phyloP scores from a whole-genome alignment of 495 filamentous ascomycete species.

The Penicillium argentinense region DNA sequence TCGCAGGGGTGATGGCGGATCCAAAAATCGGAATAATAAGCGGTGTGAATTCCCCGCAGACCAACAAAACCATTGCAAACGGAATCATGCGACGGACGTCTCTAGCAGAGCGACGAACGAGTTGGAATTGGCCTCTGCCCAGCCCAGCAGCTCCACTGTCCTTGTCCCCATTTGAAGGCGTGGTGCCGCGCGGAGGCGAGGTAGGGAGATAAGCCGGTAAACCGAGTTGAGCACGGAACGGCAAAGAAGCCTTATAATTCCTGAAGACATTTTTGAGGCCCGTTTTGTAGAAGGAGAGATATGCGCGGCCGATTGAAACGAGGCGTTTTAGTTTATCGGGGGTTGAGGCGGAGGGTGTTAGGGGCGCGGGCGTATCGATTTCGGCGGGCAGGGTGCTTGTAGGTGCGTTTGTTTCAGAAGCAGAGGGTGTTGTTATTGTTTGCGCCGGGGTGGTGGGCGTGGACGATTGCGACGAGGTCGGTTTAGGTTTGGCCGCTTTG shows the following conservation, averaged over 20 bases:
- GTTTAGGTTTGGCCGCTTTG: not conserved
- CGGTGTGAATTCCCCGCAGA: slow-evolving; percentile 85
- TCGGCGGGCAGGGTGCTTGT: slow-evolving; percentile 38
- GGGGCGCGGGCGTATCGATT: slow-evolving; percentile 25
- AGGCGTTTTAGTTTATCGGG: slow-evolving; percentile 37
- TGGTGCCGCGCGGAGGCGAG: slow-evolving; percentile 25
- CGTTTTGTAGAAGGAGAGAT: slow-evolving; percentile 78
- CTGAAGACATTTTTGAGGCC: slow-evolving; percentile 69
- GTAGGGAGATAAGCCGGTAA: slow-evolving; percentile 33
- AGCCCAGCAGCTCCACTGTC: slow-evolving; percentile 20
- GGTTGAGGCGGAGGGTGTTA: slow-evolving; percentile 18
- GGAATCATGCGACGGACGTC: slow-evolving; percentile 74
- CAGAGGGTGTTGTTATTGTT: slow-evolving; percentile 10
- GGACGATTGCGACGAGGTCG: slow-evolving; percentile 10
- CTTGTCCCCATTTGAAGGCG: too few relatives aligned
- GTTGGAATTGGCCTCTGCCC: slow-evolving; percentile 61
- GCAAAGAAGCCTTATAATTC: slow-evolving; percentile 46
- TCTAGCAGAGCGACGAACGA: slow-evolving; percentile 61
- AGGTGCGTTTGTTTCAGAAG: slow-evolving; percentile 39
- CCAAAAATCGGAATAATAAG: slow-evolving; percentile 68
- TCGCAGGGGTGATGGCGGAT: slow-evolving; percentile 67
- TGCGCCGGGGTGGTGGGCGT: slow-evolving; percentile 10
- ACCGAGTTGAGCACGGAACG: slow-evolving; percentile 33
- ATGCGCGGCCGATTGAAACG: slow-evolving; percentile 44
- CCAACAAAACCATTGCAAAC: slow-evolving; percentile 68